Percentiles rank a stretch among this genome's conserved stretches.
Conservation (phyloP, 1,284 basidiomycete species). For the Mrakiaceae sp. region DNA sequence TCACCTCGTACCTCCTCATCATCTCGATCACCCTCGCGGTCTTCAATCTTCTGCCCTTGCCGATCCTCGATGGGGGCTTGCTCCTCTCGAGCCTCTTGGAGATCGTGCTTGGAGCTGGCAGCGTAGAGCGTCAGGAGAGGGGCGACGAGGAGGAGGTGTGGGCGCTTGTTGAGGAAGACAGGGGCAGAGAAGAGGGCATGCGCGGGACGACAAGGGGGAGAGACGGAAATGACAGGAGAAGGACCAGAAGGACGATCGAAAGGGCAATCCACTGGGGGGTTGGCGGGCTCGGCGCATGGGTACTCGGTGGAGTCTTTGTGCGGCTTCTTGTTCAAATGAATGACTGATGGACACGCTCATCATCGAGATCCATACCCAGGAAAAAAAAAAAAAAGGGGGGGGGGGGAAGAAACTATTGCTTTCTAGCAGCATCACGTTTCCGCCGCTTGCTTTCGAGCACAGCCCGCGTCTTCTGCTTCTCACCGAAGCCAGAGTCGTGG, state of each 20-base stretch:
- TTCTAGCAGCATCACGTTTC: slow-evolving; percentile 6
- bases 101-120: neutral
- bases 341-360: too few relatives aligned
- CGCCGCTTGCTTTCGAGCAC: slow-evolving; percentile 18
- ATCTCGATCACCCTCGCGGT: slow-evolving; percentile 16
- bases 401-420: too few relatives aligned
- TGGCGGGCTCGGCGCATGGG: slow-evolving; percentile 5
- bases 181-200: too few relatives aligned
- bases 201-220: neutral
- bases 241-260: neutral
- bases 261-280: neutral
- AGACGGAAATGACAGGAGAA: neutral
- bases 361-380: too few relatives aligned
- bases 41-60: slow-evolving; percentile 12
- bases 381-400: too few relatives aligned
- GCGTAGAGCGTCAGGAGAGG: neutral
- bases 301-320: neutral
- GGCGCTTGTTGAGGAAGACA: neutral
- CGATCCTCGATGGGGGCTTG: slow-evolving; percentile 12
- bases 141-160: neutral
- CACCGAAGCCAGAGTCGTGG: slow-evolving; percentile 82
- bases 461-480: slow-evolving; percentile 59
- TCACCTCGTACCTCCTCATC: slow-evolving; percentile 7
- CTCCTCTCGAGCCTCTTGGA: slow-evolving; percentile 3
- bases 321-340: neutral